phyloP scores from a whole-genome alignment of 768 basidiomycete species.

The Pisolithus albus region DNA sequence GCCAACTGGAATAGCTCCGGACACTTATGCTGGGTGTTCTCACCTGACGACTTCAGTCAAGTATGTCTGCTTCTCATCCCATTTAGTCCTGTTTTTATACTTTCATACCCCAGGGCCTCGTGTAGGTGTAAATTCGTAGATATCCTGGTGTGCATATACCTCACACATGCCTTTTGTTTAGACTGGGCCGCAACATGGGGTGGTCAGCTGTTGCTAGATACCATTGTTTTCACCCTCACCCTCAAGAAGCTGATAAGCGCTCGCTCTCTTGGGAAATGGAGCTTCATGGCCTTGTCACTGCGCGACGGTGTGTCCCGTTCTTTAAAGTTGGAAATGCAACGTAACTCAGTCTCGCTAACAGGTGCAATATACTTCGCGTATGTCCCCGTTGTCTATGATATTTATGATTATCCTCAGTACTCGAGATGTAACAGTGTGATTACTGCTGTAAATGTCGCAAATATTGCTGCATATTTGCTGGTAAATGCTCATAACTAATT shows the following conservation, averaged over 20 bases:
- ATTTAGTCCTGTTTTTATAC: neutral
- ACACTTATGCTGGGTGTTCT: no score
- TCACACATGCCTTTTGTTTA: neutral
- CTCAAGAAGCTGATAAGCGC: neutral
- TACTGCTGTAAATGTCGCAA: neutral
- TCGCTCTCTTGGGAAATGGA: neutral
- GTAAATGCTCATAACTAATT: neutral
- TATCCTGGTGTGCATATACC: no score
- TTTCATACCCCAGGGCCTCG: neutral
- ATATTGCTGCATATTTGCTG: neutral
- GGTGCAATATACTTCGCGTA: neutral
- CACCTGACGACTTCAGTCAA: no score
- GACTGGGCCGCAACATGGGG: neutral
- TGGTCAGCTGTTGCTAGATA: slow-evolving; percentile 12
- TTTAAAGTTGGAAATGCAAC: neutral
- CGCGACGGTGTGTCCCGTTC: neutral
- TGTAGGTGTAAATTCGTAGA: neutral
- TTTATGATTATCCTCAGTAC: neutral
- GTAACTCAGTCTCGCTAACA: neutral
- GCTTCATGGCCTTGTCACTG: neutral
- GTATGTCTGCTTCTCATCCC: no score
- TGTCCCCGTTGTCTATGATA: neutral
- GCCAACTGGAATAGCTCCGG: no score
- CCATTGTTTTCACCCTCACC: slow-evolving; percentile 13
- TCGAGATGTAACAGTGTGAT: neutral